Conservation (phyloP, 176 grass and related monocot genomes). For the Saccharum spontaneum region DNA sequence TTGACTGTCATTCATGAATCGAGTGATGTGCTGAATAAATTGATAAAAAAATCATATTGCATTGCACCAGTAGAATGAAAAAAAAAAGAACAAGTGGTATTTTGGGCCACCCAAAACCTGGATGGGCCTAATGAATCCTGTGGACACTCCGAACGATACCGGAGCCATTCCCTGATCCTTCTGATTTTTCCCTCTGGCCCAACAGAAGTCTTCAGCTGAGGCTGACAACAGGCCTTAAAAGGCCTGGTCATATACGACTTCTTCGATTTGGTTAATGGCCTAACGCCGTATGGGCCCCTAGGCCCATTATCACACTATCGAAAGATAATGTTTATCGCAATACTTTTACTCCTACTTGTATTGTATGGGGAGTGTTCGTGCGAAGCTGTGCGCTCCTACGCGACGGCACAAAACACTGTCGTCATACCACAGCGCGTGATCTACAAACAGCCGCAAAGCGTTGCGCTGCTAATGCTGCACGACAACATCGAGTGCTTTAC, state of each 20-base stretch:
- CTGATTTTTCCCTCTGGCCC: not conserved
- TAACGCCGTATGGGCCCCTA: not conserved
- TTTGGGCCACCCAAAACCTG: not conserved
- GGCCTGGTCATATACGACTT: not conserved
- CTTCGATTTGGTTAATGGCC: not conserved
- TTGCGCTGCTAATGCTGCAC: not conserved
- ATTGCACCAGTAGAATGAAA: too few relatives aligned
- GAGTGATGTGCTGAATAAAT: too few relatives aligned
- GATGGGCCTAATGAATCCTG: not conserved
- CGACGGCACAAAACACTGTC: not conserved
- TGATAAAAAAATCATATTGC: too few relatives aligned
- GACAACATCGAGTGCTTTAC: not conserved
- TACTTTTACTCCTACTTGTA: not conserved
- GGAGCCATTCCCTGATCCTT: not conserved
- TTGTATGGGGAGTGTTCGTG: not conserved
- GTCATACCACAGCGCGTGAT: not conserved
- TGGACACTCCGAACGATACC: not conserved
- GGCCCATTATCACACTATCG: not conserved
- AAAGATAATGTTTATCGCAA: not conserved
- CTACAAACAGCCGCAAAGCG: not conserved
- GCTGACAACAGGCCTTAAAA: not conserved
- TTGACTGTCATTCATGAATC: too few relatives aligned
- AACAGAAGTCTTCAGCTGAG: not conserved
- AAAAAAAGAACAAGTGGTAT: not conserved
- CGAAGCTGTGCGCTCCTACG: not conserved